Evolutionary conservation across 305 asterid genomes (phyloP), one percentile per base, ranked within the genome.

Genomic region (Andrographis paniculata): DNA sequence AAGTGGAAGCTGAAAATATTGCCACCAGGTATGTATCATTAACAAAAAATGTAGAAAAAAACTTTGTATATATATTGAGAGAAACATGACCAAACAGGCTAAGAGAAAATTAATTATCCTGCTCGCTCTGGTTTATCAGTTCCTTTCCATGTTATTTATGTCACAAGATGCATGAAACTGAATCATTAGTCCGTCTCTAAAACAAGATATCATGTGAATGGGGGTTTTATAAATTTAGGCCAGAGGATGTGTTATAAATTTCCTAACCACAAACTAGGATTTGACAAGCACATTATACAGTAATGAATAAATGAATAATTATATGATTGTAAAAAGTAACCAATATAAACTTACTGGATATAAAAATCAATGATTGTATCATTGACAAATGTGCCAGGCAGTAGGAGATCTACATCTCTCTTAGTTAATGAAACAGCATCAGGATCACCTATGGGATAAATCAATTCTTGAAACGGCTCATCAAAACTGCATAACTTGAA

Each of bases 331-430:
- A 9, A 50, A 16, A 54, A 23, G 20, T 30, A 17, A 17, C 30
- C 41, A 9, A 39, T 33, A 65, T 39, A 47, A 66, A 77, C 95
- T 76, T 79, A 91, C 96, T 73, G 80, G 59, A 87, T 80, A 53
- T 91, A 91, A 42, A 91, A 91, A 74, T 87, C 96, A 52, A 91
- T 86, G 54, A 91, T 72, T 35, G 99, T 91, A 66, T 91, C 99
- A 52, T 91, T 91, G 68, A 91, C 75, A 70, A 86, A 91, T 47
- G 94, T 80, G 50, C 83, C 93, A 20, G 99, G 99, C 61, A 69
- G 81, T 45, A 91, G 72, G 53, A 87, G 76, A 75, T 81, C 96
- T 15, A 79, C 77, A 42, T 91, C 99, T 60, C 95, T 82, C 69
- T 75, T 78, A 72, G 93, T 77, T 37, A 91, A 61, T 42, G 95